A percentile compares a stretch with the other conserved stretches of the same genome.
Conservation (phyloP, 1,284 basidiomycete species). For the Ceratobasidium sp. region DNA sequence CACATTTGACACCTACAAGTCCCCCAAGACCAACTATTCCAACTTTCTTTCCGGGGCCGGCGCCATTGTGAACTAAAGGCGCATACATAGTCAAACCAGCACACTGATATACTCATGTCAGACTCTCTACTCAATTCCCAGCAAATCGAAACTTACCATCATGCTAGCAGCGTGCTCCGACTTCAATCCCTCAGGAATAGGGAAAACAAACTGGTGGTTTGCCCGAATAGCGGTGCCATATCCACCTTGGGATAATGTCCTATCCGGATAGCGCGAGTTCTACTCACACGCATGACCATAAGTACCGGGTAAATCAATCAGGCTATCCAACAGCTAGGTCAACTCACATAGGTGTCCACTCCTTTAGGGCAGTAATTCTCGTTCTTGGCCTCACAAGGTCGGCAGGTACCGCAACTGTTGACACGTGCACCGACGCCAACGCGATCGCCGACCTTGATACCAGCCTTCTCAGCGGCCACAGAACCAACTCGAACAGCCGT, state of each 20-base stretch:
- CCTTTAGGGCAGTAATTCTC: slow-evolving; percentile 66
- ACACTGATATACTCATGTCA: slow-evolving; percentile 56
- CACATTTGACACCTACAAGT: slow-evolving; percentile 58
- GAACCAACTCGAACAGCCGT: slow-evolving; percentile 67
- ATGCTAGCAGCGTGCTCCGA: slow-evolving; percentile 66
- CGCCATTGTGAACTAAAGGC: slow-evolving; percentile 72
- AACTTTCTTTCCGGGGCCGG: slow-evolving; percentile 74
- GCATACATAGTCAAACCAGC: slow-evolving; percentile 77
- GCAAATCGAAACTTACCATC: slow-evolving; percentile 47
- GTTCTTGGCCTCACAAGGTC: slow-evolving; percentile 67
- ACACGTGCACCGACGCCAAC: slow-evolving; percentile 76
- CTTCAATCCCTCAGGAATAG: slow-evolving; percentile 71
- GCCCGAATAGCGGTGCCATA: slow-evolving; percentile 77
- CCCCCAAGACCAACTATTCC: slow-evolving; percentile 77
- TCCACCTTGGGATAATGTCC: slow-evolving; percentile 69
- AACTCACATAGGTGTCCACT: slow-evolving; percentile 57
- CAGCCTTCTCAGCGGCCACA: slow-evolving; percentile 61
- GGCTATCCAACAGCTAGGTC: slow-evolving; percentile 48
- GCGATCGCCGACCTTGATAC: slow-evolving; percentile 72
- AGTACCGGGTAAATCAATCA: slow-evolving; percentile 52
- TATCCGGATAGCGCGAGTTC: slow-evolving; percentile 67
- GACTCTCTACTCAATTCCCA: slow-evolving; percentile 42
- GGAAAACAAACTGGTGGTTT: slow-evolving; percentile 77
- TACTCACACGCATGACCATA: slow-evolving; percentile 54
- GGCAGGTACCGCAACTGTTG: slow-evolving; percentile 66